These are phyloP conservation scores for Dichotomopilus funicola DNA, from an alignment of 2,329 filamentous ascomycete species.

Conservation along the genomic window DNA sequence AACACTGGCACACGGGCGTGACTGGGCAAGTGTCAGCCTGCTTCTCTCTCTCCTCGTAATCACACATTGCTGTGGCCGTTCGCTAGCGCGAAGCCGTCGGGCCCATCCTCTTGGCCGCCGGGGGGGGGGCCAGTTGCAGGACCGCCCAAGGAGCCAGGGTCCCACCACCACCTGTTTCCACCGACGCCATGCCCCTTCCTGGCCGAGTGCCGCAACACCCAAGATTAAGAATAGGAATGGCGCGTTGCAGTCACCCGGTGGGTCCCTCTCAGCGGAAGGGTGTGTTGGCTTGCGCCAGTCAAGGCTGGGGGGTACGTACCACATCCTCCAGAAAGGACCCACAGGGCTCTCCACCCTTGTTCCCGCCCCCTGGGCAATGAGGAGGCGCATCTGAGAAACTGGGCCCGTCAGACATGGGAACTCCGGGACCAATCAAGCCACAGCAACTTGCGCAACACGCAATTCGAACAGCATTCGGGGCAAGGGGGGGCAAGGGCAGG, in stretches of 20 bases:
- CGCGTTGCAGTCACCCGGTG: constrained; percentile 28
- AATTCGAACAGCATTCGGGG: constrained; percentile 17
- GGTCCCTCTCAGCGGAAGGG: neutral
- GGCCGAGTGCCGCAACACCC: constrained; percentile 19
- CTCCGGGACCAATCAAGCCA: constrained; percentile 22
- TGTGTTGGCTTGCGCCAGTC: constrained; percentile 20
- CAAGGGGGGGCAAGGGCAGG: constrained; percentile 1
- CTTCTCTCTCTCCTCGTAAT: constrained; percentile 39
- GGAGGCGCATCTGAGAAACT: constrained; percentile 8
- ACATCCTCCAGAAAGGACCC: neutral
- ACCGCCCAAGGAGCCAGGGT: constrained; percentile 1
- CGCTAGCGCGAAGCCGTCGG: constrained; percentile 21
- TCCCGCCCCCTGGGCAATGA: constrained; percentile 12
- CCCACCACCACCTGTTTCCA: constrained; percentile 21
- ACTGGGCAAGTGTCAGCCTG: constrained; percentile 42
- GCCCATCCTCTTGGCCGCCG: constrained; percentile 25
- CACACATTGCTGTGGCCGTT: constrained; percentile 31
- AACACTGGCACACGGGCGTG: constrained; percentile 21
- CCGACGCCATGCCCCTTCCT: constrained; percentile 29
- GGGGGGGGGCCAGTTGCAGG: neutral
- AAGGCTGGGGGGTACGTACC: constrained; percentile 14
- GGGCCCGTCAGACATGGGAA: constrained; percentile 22
- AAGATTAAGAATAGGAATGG: constrained; percentile 40
- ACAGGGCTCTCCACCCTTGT: constrained; percentile 1
- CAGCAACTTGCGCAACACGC: constrained; percentile 19